These are phyloP conservation scores for Candida orba DNA, from an alignment of 805 yeast genomes.

Conservation along the genomic window DNA sequence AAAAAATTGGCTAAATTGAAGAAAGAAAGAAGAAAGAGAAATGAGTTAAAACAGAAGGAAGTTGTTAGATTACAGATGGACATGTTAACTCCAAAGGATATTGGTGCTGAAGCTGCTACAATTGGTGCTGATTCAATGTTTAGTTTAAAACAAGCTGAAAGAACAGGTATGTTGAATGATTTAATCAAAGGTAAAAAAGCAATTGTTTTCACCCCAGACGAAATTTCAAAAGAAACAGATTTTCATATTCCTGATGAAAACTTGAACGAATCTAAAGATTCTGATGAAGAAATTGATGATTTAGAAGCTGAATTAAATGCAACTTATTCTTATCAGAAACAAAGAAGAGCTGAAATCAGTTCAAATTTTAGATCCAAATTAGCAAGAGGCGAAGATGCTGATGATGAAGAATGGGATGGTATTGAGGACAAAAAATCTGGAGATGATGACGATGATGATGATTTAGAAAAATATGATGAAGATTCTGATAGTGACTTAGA, in stretches of 20 bases:
- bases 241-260: slow-evolving; percentile 31
- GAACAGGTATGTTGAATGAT: slow-evolving; percentile 72
- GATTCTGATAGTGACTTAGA: slow-evolving; percentile 35
- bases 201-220: slow-evolving; percentile 51
- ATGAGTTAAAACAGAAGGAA: slow-evolving; percentile 83
- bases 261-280: slow-evolving; percentile 23
- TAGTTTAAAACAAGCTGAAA: slow-evolving; percentile 77
- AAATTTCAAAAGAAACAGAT: slow-evolving; percentile 47
- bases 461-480: slow-evolving; percentile 35
- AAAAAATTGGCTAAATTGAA: slow-evolving; percentile 62
- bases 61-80: slow-evolving; percentile 90
- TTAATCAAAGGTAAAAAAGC: slow-evolving; percentile 71
- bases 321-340: slow-evolving; percentile 72
- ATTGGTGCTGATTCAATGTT: slow-evolving; percentile 75
- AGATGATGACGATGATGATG: slow-evolving; percentile 24
- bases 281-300: slow-evolving; percentile 42
- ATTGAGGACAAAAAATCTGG: slow-evolving; percentile 43
- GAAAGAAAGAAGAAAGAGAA: slow-evolving; percentile 75
- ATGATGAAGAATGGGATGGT: slow-evolving; percentile 77
- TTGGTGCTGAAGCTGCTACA: slow-evolving; percentile 88
- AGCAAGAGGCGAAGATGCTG: slow-evolving; percentile 61
- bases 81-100: slow-evolving; percentile 87
- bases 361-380: slow-evolving; percentile 62
- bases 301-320: slow-evolving; percentile 77
- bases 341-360: slow-evolving; percentile 58